Conservation (phyloP, 2,329 filamentous ascomycete species). For the Fusarium xyrophilum region DNA sequence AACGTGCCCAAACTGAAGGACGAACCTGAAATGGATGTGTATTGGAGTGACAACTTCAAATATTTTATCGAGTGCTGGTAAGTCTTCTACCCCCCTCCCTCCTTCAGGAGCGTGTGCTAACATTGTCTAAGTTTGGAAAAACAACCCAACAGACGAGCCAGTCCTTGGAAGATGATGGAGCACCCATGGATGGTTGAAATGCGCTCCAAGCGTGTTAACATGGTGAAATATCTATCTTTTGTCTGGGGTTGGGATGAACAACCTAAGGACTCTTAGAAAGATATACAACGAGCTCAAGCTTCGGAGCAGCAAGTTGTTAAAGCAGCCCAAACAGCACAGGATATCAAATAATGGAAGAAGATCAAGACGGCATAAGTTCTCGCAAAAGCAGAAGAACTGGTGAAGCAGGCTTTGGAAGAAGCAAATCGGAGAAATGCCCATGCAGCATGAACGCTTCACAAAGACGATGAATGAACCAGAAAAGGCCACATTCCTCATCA, state of each 20-base stretch:
- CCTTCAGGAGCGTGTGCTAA: conserved; percentile 31
- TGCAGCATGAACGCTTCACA: conserved; percentile 4
- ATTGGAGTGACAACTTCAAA: conserved; percentile 97
- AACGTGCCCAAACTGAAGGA: conserved; percentile 95
- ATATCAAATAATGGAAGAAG: background rate
- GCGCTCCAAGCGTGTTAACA: conserved; percentile 94
- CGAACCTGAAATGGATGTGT: conserved; percentile 85
- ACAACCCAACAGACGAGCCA: conserved; percentile 83
- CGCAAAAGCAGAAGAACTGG: background rate
- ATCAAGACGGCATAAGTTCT: background rate
- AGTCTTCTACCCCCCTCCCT: conserved; percentile 49
- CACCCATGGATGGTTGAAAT: conserved; percentile 99
- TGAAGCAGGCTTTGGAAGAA: background rate
- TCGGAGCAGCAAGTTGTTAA: conserved; percentile 21
- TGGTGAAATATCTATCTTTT: conserved; percentile 90
- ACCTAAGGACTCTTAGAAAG: conserved; percentile 33
- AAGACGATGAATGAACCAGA: conserved; percentile 10
- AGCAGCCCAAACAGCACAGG: conserved; percentile 1
- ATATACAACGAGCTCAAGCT: conserved; percentile 10
- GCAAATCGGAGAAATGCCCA: background rate
- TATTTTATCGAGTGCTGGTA: conserved; percentile 99
- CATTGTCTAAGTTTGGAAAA: conserved; percentile 79
- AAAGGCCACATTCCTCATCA: background rate
- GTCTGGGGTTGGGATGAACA: conserved; percentile 92
- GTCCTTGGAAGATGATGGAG: conserved; percentile 98